Evolutionary conservation across 371 early-diverging fungal species (phyloP), one percentile per base, ranked within the genome.

Genomic region (Funneliformis caledonium): DNA sequence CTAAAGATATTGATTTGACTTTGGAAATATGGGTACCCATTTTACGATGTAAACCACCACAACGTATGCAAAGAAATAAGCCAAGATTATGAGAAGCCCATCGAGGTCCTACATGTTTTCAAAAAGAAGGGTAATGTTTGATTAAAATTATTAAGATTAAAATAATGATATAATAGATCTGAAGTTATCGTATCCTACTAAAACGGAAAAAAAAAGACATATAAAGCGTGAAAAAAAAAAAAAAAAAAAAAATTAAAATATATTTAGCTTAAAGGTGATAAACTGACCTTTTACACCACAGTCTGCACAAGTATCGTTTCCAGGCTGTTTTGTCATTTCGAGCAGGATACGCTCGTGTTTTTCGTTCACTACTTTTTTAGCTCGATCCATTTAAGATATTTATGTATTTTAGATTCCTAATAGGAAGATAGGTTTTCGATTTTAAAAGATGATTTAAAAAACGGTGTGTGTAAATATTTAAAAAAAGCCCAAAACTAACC

Each of bases 51-150:
- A 96, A 87, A 45, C 97, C 95, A 52, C 92, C 93, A 88, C 98
- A 98, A 2, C 97, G 90, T 60, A 98, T 96, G 85, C 98, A 98
- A 43, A 98, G 83, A 83, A 98, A 97, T 47, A 97, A 88, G 22
- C 98, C 97, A 45, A 98, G 85, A 81, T 96, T 96, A 91, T 93
- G 94, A 4, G 96, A 96, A 11, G 97, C 96, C 97, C 97, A 98
- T 50, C 97, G 95, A 60, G 99, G 97, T 80, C 94, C 97, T 97
- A 89, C 14, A 65, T n/a, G 42, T 50, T 37, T 11, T 56, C 11
- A 61, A 31, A 62, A 12, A 31, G 14, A 48, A 48, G 1, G 11
- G 14, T n/a, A 47, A 22, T 67, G 47, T 37, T 37, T 37, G 37
- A 37, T 37, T 37, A 26, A 26, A 26, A 37, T 37, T 3, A 37